These are phyloP conservation scores for Carex sylvatica DNA, from an alignment of 202 grass and related monocot genomes.

Conservation along the genomic window DNA sequence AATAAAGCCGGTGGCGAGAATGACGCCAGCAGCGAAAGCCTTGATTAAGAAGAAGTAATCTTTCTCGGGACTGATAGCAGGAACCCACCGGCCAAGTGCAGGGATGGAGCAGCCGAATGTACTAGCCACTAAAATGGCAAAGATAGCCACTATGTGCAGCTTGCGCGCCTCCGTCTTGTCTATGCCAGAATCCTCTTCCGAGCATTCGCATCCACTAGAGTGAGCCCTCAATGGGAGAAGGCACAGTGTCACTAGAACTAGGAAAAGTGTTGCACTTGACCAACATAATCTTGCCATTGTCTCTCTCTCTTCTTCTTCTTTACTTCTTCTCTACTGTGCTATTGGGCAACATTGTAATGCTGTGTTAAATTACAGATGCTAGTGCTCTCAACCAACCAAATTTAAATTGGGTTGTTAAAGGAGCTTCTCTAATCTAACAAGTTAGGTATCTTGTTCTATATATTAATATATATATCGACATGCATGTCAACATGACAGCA, in stretches of 20 bases:
- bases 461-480: no score
- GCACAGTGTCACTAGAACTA: slow-evolving; percentile 8
- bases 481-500: no score
- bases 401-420: no score
- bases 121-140: slow-evolving; percentile 50
- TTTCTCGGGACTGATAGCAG: slow-evolving; percentile 36
- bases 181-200: background rate
- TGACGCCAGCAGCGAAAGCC: slow-evolving; percentile 81
- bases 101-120: slow-evolving; percentile 51
- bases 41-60: slow-evolving; percentile 63
- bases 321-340: no score
- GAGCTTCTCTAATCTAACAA: no score
- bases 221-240: slow-evolving; percentile 26
- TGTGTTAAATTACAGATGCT: no score
- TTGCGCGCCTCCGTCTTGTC: slow-evolving; percentile 31
- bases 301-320: background rate
- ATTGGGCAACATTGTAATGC: no score
- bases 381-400: no score
- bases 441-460: no score
- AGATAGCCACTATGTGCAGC: slow-evolving; percentile 59
- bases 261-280: background rate
- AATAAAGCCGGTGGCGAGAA: slow-evolving; percentile 73
- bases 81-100: slow-evolving; percentile 42
- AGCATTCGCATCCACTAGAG: slow-evolving; percentile 40
- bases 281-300: background rate